phyloP scores from a whole-genome alignment of 202 grass and related monocot species.

The Sporobolus alterniflorus region DNA sequence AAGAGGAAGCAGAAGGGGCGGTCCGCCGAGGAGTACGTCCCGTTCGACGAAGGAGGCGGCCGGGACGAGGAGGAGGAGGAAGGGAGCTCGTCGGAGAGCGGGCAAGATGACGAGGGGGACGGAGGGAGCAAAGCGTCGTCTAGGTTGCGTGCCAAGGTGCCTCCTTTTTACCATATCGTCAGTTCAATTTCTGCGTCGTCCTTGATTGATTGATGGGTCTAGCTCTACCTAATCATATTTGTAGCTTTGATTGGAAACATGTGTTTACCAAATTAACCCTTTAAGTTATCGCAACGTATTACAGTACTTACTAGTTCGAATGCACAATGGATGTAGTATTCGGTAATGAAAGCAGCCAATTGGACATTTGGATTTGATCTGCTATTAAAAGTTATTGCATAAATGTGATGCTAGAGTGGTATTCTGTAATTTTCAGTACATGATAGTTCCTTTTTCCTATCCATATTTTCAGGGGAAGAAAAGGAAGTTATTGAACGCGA shows the following conservation, averaged over 20 bases:
- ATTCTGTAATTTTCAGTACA: background rate
- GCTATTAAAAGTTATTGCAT: background rate
- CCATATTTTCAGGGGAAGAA: conserved; percentile 60
- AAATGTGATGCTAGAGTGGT: background rate
- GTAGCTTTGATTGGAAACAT: background rate
- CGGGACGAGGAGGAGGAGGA: conserved; percentile 1
- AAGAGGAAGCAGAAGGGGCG: conserved; percentile 50
- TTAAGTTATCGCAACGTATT: background rate
- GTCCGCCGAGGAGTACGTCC: conserved; percentile 61
- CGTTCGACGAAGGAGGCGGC: conserved; percentile 37
- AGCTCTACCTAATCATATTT: background rate
- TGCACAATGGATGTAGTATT: background rate
- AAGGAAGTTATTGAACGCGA: conserved; percentile 39
- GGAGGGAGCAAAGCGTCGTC: conserved; percentile 31
- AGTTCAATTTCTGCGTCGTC: background rate
- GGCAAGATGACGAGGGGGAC: conserved; percentile 37
- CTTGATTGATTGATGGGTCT: background rate
- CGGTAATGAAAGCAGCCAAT: background rate
- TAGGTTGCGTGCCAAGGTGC: conserved; percentile 19
- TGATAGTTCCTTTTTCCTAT: background rate
- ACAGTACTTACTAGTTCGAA: no score
- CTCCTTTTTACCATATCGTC: background rate
- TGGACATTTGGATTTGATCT: background rate
- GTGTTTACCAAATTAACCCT: background rate
- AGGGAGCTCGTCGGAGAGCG: conserved; percentile 25